These are phyloP conservation scores for Ophiostoma himal-ulmi DNA, from an alignment of 2,329 filamentous ascomycete species.

Conservation along the genomic window DNA sequence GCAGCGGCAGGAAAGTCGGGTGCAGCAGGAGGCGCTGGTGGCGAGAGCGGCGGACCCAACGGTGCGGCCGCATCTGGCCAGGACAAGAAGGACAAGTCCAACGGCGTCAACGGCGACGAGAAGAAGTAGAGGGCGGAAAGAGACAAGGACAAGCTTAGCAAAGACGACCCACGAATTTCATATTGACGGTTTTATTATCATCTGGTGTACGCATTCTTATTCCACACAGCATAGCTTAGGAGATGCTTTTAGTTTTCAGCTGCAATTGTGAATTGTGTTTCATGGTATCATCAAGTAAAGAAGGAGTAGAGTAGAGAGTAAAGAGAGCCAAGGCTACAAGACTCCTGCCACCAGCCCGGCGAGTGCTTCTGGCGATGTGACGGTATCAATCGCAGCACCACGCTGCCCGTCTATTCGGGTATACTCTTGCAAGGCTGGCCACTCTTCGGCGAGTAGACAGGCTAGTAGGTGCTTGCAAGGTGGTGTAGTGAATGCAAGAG, in stretches of 20 bases:
- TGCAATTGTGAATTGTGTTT: background rate
- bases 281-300: background rate
- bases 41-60: constrained; percentile 39
- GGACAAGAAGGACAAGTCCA: constrained; percentile 40
- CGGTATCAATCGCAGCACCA: constrained; percentile 37
- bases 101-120: constrained; percentile 29
- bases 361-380: constrained; percentile 50
- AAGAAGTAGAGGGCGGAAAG: constrained; percentile 26
- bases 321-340: background rate
- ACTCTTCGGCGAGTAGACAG: constrained; percentile 66
- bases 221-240: background rate
- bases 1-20: constrained; percentile 9
- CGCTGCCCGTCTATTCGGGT: constrained; percentile 42
- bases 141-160: background rate
- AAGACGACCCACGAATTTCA: constrained; percentile 8
- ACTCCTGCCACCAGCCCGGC: constrained; percentile 58
- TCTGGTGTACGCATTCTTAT: background rate
- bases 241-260: constrained; percentile 11
- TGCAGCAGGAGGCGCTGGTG: constrained; percentile 28
- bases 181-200: background rate
- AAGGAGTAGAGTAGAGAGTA: background rate
- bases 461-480: constrained; percentile 88
- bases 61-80: constrained; percentile 36
- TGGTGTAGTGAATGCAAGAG: constrained; percentile 30
- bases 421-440: constrained; percentile 50